Percentiles rank a stretch among this genome's conserved stretches.
These are phyloP conservation scores for Nymphaea thermarum DNA, from an alignment of 164 flowering plant species.

Conservation along the genomic window DNA sequence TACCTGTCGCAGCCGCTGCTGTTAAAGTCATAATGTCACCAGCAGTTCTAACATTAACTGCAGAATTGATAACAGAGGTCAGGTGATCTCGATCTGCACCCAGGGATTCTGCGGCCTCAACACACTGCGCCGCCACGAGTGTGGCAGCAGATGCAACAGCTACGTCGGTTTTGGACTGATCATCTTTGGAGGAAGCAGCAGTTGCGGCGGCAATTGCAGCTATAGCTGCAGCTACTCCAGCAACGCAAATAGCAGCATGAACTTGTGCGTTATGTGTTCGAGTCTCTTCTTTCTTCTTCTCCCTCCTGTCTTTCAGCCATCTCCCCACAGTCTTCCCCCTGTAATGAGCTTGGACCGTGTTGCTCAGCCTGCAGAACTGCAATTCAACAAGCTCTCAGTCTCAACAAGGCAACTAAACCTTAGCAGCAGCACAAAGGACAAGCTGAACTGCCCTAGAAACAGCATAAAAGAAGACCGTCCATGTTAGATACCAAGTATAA, in stretches of 20 bases:
- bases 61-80: slow-evolving; percentile 73
- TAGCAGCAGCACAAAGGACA: too few species aligned
- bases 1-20: slow-evolving; percentile 96
- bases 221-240: slow-evolving; percentile 86
- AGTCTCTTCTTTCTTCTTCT: slow-evolving; percentile 89
- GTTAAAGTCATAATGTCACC: slow-evolving; percentile 91
- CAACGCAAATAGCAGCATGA: slow-evolving; percentile 89
- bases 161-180: slow-evolving; percentile 77
- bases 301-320: slow-evolving; percentile 90
- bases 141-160: slow-evolving; percentile 97
- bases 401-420: too few species aligned
- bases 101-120: slow-evolving; percentile 91
- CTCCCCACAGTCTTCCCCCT: slow-evolving; percentile 88
- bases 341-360: slow-evolving; percentile 18
- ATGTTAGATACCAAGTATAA: too few species aligned
- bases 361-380: slow-evolving; percentile 45
- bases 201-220: slow-evolving; percentile 96
- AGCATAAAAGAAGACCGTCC: too few species aligned
- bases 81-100: slow-evolving; percentile 93
- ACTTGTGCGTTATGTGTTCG: slow-evolving; percentile 88
- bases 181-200: slow-evolving; percentile 57
- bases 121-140: slow-evolving; percentile 89
- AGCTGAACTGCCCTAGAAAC: too few species aligned
- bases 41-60: slow-evolving; percentile 82
- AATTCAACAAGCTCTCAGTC: neutral